These are phyloP conservation scores for Emmonsia crescens DNA, from an alignment of 2,329 filamentous ascomycete genomes.

Conservation along the genomic window DNA sequence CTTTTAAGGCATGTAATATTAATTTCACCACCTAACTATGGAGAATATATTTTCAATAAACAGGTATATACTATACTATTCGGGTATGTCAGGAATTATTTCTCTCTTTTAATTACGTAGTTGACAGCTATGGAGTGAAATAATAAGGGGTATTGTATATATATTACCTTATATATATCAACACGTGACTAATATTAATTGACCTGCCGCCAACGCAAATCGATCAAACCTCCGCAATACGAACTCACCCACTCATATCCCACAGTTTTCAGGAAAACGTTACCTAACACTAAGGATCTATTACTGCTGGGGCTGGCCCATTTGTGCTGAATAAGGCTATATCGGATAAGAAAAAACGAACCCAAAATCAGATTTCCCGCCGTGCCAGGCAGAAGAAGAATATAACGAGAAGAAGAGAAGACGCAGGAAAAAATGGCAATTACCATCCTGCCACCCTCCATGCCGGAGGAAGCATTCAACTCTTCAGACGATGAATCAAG, in stretches of 20 bases:
- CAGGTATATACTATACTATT: too few relatives aligned
- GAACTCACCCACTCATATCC: background rate
- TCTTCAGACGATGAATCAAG: conserved; percentile 22
- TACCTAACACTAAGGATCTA: background rate
- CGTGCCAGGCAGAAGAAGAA: background rate
- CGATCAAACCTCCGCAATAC: background rate
- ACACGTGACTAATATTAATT: too few relatives aligned
- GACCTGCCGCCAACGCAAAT: background rate
- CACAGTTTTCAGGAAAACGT: background rate
- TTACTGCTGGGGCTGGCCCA: background rate
- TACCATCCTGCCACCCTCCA: conserved; percentile 41
- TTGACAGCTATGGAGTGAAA: too few relatives aligned
- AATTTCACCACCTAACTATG: too few relatives aligned
- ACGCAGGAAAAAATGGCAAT: conserved; percentile 37
- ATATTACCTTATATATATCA: background rate
- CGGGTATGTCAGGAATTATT: too few relatives aligned
- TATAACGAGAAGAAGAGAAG: background rate
- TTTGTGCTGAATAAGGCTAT: background rate
- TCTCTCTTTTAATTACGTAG: too few relatives aligned
- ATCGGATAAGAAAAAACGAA: background rate
- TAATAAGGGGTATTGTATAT: too few relatives aligned
- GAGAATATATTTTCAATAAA: too few relatives aligned
- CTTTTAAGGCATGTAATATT: background rate
- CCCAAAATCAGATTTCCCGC: background rate
- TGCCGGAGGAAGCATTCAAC: conserved; percentile 18